Base-by-base conservation (phyloP, 176 grass and related monocot genomes). In the Oryza coarctata region DNA sequence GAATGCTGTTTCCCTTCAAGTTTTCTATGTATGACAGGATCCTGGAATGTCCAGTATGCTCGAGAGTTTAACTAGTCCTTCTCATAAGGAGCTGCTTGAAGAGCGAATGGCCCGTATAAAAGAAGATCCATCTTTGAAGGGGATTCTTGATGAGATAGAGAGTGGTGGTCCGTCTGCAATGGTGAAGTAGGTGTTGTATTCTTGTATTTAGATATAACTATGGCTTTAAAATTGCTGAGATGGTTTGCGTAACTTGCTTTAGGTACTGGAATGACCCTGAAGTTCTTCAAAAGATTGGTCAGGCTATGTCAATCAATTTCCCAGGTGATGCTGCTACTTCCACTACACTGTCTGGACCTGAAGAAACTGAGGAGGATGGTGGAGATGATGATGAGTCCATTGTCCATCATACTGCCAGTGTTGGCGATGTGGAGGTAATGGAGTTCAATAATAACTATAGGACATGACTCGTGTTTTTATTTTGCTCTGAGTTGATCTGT, bases 241-340 rank as follows among this genome's bases (percentile, higher is more conserved):
- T 36, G 22, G 25, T 52, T 70, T 80, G 57, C 32, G 38, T 25
- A 66, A 65, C 65, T 86, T 84, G 40, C 62, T 84, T 17, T 70
- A 98, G 95, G 88, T 98, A 98, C 83, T 98, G 92, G 95, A 98
- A 98, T 91, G 95, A 98, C 81, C 86, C 95, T 44, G 90, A 89
- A 20, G 83, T 89, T 92, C 92, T 98, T 73, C 84, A 94, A 83
- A 98, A 98, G 88, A 86, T 98, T 73, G 95, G 92, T 22, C 84
- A 98, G 72, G 95, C 92, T 74, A 94, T 98, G 92, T 89, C 90
- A 50, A 73, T 98, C 55, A 85, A 60, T 36, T 32, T 83, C 83
- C 86, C 90, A 41, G 92, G 82, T 57, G 92, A 93, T 74, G 85
- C 84, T 82, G 85, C 84, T 82, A 75, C 75, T 34, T 78, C 86